Evolutionary conservation across 148 eudicot genomes (phyloP), one percentile per base, ranked within the genome.

Genomic region (Fagopyrum esculentum): DNA sequence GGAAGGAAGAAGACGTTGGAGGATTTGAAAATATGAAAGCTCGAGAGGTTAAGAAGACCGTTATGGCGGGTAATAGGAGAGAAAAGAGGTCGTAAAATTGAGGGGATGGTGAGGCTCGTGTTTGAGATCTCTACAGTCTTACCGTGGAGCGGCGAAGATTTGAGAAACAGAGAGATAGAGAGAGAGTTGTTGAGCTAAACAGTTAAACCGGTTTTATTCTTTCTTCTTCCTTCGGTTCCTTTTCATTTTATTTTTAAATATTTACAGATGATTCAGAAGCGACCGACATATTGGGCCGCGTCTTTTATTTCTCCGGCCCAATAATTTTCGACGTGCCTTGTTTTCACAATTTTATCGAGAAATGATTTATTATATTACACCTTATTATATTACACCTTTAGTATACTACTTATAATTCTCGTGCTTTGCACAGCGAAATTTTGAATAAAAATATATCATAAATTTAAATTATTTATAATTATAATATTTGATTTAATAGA

Each of bases 1-100:
- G 76, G 51, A 66, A 45, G 74, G 35, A 30, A 13, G 73, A 47
- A 50, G 45, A 47, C 16, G 74, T 68, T 63, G 43, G 60, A 30
- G 30, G 55, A 35, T 68, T 80, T 66, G 75, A 78, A 71, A 69
- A 68, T 54, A 77, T 48, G 79, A 70, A 85, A 75, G 75, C 17
- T 77, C 51, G 71, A 77, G 76, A 68, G 13, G 87, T 73, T 85
- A 80, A 82, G 73, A 54, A 29, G 72, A 80, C 80, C 82, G 73
- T 71, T 73, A 78, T 84, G 80, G 86, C 86, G 84, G 82, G 84
- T 76, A 78, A 81, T 54, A 29, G 73, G 74, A 40, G 61, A 72
- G 48, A 51, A 45, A 68, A 9, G 40, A 61, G 43, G 12, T 61
- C 5, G 68, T 71, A 71, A 71, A 30, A 22, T 30, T 47, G 69